phyloP scores from a whole-genome alignment of 768 basidiomycete genomes.

The Floccularia luteovirens region DNA sequence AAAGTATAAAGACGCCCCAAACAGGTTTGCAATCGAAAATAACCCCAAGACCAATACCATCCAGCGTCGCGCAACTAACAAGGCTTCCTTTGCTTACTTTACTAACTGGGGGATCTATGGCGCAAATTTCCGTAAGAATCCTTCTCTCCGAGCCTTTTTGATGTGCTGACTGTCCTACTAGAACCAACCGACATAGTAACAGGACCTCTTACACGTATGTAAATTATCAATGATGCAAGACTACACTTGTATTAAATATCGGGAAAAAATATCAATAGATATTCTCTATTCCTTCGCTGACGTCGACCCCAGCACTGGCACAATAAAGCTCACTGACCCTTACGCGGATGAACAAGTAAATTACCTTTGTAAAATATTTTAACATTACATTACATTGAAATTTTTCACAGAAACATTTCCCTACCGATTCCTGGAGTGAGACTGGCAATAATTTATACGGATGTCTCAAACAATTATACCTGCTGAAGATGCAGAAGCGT shows the following conservation, averaged over 20 bases:
- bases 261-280: slow-evolving; percentile 18
- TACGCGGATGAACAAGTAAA: slow-evolving; percentile 68
- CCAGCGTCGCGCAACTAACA: slow-evolving; percentile 29
- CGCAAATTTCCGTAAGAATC: slow-evolving; percentile 50
- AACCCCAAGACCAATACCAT: slow-evolving; percentile 30
- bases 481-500: slow-evolving; percentile 54
- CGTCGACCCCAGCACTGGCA: slow-evolving; percentile 50
- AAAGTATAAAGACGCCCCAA: slow-evolving; percentile 32
- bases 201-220: slow-evolving; percentile 53
- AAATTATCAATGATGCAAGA: neutral
- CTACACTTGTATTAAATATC: neutral
- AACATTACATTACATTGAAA: neutral
- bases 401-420: slow-evolving; percentile 53
- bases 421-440: slow-evolving; percentile 69
- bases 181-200: slow-evolving; percentile 61
- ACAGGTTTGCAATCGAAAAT: slow-evolving; percentile 21
- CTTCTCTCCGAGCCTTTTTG: slow-evolving; percentile 3
- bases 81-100: slow-evolving; percentile 44
- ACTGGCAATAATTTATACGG: slow-evolving; percentile 76
- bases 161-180: slow-evolving; percentile 15
- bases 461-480: slow-evolving; percentile 66
- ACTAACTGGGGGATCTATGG: slow-evolving; percentile 63
- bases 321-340: slow-evolving; percentile 58
- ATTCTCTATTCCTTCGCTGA: slow-evolving; percentile 80
- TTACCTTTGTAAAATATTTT: neutral